Conservation (phyloP, 2,329 filamentous ascomycete genomes). For the Trichoderma aggressivum region DNA sequence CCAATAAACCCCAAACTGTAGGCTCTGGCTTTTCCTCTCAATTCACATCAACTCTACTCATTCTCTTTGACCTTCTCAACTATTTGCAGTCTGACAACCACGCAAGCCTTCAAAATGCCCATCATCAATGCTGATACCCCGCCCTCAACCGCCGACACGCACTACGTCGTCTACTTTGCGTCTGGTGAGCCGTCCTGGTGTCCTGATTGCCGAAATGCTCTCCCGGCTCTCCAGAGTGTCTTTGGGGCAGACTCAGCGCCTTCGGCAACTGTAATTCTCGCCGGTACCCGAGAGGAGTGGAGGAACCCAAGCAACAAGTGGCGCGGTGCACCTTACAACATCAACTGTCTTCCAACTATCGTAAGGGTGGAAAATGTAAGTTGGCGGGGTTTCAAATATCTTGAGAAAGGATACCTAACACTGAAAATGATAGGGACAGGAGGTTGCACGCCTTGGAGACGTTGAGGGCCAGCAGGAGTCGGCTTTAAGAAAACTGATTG, state of each 20-base stretch:
- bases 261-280: conserved; percentile 28
- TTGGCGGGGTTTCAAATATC: background rate
- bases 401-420: background rate
- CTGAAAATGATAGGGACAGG: conserved; percentile 23
- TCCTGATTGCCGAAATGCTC: conserved; percentile 28
- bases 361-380: conserved; percentile 28
- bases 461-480: conserved; percentile 29
- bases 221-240: conserved; percentile 26
- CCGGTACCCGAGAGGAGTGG: conserved; percentile 27
- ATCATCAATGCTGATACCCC: conserved; percentile 27
- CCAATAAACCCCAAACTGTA: background rate
- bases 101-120: conserved; percentile 26
- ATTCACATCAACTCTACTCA: background rate
- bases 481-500: conserved; percentile 24
- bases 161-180: conserved; percentile 33
- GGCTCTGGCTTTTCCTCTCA: background rate
- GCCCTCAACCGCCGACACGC: conserved; percentile 25
- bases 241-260: conserved; percentile 27
- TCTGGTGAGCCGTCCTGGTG: conserved; percentile 32
- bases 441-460: conserved; percentile 28
- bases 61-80: background rate
- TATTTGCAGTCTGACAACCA: background rate
- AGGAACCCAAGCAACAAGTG: conserved; percentile 28
- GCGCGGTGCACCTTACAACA: conserved; percentile 25
- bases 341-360: conserved; percentile 29